Base-by-base conservation (phyloP, 108 stramenopile species). In the Cyclotella kingstonii region DNA sequence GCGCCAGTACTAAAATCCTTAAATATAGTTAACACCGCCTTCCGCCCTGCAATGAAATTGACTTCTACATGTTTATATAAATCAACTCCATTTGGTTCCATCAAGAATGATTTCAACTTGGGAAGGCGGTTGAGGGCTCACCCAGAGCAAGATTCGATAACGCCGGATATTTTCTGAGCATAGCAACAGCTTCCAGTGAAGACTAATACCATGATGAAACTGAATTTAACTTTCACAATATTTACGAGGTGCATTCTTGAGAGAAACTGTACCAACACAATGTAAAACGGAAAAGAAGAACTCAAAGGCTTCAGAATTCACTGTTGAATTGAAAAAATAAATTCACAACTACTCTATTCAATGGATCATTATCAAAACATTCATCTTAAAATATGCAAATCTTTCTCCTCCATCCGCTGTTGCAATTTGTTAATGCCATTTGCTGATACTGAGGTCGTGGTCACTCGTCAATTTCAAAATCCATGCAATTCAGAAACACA, bases 71-170 rank as follows among this genome's bases (percentile, higher is more conserved):
- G 63, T 45, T 49, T 52, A 49, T 81, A 84, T 28, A 58, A 41
- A 48, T 81, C 83, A 9, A 81, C 77, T 22, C 80, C 83, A 9
- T 60, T 65, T 22, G 55, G 49, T 31, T 81, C 79, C 44, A 72
- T 81, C 18, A 84, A 36, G 46, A 81, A 84, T 17, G 69, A 72
- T 62, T 81, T 81, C 26, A 84, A 50, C 22, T 76, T 19, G 11
- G 80, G 83, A 25, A 78, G 60, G 38, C 61, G 46, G 62, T 84
- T 84, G 43, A 84, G 54, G 43, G 68, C 73, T 84, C 83, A 84
- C 38, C 80, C 83, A 3, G 61, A 65, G 44, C 83, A 84, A 0
- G 75, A 73, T 22, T 79, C 70, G 39, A 84, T 81, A 26, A 81
- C 44, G 15, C 73, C 83, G 2, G 61, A 63, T 17, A 80, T 43